Base-by-base conservation (phyloP, 176 grass and related monocot genomes). In the Elymus sibiricus region DNA sequence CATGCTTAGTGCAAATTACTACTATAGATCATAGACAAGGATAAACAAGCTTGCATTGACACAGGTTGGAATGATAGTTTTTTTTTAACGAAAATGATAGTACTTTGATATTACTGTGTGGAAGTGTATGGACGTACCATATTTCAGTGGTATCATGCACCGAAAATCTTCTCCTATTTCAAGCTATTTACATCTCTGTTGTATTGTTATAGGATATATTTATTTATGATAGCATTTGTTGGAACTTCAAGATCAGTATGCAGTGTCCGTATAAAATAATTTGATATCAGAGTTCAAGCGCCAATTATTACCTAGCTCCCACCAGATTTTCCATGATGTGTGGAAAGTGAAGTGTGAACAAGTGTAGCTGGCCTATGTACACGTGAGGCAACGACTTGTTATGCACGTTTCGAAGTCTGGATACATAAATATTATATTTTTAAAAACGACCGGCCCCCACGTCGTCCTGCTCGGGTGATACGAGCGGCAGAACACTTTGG, bases 301-400 rank as follows among this genome's bases (percentile, higher is more conserved):
- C 38, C 29, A 39, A 53, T 73, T 79, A 51, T 47, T 88, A 4
- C 68, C 34, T 35, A 35, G 34, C 49, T 77, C 77, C 60, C 28
- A 70, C 35, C 4, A 27, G 26, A 61, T 21, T 83, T 70, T 61
- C 71, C 21, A 70, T 78, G 65, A 28, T 84, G 31, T 79, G 7
- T 34, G 72, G 86, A 84, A 74, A 89, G 24, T 64, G 82, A 89
- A 89, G 76, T 89, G 75, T 89, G 82, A 80, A 85, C 62, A 44
- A 6, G 7, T 75, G 17, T 39, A 61, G 6, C 15, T 64, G 64
- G 56, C 67, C 26, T 49, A 26, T 74, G 43, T 58, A 29, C 68
- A 89, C 58, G 34, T 35, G n/a, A 71, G 74, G 79, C 24, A 84
- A 26, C 19, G 76, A 74, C 76, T 11, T 74, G 68, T 13, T 67